Percentiles rank a stretch among this genome's conserved stretches.
Conservation (phyloP, 495 filamentous ascomycete genomes). For the Aspergillus baeticus region DNA sequence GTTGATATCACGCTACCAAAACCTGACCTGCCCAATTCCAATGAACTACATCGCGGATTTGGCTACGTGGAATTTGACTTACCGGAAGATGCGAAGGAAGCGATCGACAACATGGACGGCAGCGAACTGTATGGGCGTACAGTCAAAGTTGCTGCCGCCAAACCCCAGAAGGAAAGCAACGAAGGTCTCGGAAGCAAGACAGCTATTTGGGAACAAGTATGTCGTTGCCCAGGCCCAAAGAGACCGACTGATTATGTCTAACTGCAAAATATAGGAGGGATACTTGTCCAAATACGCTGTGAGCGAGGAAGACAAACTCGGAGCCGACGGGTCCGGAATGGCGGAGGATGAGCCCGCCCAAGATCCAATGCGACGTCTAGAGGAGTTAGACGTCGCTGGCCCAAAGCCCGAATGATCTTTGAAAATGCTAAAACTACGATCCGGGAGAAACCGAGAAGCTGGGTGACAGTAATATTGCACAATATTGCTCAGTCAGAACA, state of each 20-base stretch:
- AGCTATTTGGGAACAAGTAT: slow-evolving; percentile 97
- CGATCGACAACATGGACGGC: slow-evolving; percentile 99
- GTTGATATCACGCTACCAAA: slow-evolving; percentile 85
- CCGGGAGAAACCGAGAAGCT: slow-evolving; percentile 17
- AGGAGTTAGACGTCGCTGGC: slow-evolving; percentile 90
- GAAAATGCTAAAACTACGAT: slow-evolving; percentile 9
- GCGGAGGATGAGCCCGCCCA: slow-evolving; percentile 53
- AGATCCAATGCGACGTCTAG: slow-evolving; percentile 94
- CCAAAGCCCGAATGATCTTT: slow-evolving; percentile 70
- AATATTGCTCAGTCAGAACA: slow-evolving; percentile 31
- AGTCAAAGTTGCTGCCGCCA: slow-evolving; percentile 88
- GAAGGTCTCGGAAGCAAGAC: slow-evolving; percentile 89
- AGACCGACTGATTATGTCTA: not conserved
- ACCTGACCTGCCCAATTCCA: slow-evolving; percentile 68
- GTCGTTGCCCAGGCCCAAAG: slow-evolving; percentile 17
- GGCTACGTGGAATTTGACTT: slow-evolving; percentile 96
- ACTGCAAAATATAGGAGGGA: slow-evolving; percentile 65
- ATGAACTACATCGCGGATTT: slow-evolving; percentile 84
- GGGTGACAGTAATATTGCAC: slow-evolving; percentile 32
- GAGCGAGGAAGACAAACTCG: slow-evolving; percentile 77
- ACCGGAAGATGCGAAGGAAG: slow-evolving; percentile 82
- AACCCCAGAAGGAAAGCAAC: slow-evolving; percentile 84
- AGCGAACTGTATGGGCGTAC: slow-evolving; percentile 91
- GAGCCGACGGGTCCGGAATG: slow-evolving; percentile 55
- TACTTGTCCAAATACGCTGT: slow-evolving; percentile 91